phyloP scores from a whole-genome alignment of 306 rosid species.

The Mimosa pudica region DNA sequence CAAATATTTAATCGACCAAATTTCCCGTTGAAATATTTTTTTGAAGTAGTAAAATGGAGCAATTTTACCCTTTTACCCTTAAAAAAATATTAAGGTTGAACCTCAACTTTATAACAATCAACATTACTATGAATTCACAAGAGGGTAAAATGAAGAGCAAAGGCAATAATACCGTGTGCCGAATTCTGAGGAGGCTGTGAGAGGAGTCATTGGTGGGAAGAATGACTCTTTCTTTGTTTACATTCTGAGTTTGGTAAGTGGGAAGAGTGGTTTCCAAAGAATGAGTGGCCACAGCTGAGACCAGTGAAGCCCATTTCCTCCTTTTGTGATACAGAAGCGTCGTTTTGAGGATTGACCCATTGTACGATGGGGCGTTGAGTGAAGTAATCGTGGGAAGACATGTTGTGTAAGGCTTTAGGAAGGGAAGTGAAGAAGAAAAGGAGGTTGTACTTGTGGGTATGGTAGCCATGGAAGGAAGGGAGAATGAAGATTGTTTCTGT shows the following conservation, averaged over 20 bases:
- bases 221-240: constrained; percentile 41
- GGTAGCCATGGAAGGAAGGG: constrained; percentile 47
- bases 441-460: constrained; percentile 18
- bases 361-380: no score
- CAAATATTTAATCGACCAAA: no score
- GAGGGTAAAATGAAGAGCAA: constrained; percentile 1
- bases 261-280: constrained; percentile 42
- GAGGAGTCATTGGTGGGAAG: constrained; percentile 92
- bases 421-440: constrained; percentile 39
- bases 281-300: constrained; percentile 58
- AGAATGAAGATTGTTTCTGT: neutral
- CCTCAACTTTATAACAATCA: no score
- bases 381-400: neutral
- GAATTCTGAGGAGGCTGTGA: constrained; percentile 74
- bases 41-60: no score
- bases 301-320: constrained; percentile 41
- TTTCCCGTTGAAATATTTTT: no score
- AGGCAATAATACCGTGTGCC: constrained; percentile 71
- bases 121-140: neutral
- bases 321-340: constrained; percentile 20
- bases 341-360: neutral
- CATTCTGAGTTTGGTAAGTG: constrained; percentile 28
- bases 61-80: no score
- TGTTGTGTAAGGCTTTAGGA: constrained; percentile 37
- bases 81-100: no score